Conservation (phyloP, 1,139 yeast genomes). For the Blastobotrys raffinosifermentans region DNA sequence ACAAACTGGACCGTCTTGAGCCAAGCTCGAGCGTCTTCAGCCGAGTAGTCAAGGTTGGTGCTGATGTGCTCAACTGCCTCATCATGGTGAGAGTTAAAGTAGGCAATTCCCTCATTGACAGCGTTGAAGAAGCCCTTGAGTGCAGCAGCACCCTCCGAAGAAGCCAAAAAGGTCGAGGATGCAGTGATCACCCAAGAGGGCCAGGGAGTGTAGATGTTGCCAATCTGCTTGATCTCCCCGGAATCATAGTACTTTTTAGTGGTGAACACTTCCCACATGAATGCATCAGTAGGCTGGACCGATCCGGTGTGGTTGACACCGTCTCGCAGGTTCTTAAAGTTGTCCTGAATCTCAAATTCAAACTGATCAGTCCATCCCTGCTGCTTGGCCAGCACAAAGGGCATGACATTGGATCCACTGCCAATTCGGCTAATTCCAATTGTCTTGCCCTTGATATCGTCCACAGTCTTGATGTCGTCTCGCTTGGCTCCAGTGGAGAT, state of each 20-base stretch:
- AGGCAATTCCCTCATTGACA: constrained; percentile 59
- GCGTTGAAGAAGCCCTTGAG: constrained; percentile 45
- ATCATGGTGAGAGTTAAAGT: constrained; percentile 54
- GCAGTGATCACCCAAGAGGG: constrained; percentile 86
- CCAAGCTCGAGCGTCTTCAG: constrained; percentile 77
- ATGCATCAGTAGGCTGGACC: constrained; percentile 62
- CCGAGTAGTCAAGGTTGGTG: constrained; percentile 64
- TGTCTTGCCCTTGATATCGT: constrained; percentile 52
- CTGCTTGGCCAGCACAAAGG: constrained; percentile 71
- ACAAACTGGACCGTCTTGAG: constrained; percentile 66
- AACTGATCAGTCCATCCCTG: constrained; percentile 39
- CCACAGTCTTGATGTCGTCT: constrained; percentile 43
- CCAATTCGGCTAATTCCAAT: constrained; percentile 90
- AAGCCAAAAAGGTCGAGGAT: constrained; percentile 32
- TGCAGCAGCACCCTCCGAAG: constrained; percentile 25
- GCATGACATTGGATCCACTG: constrained; percentile 87
- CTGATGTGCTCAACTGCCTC: constrained; percentile 65
- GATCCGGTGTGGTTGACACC: constrained; percentile 58
- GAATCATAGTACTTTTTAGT: constrained; percentile 77
- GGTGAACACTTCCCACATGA: constrained; percentile 95
- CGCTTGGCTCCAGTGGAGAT: constrained; percentile 69
- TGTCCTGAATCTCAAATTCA: constrained; percentile 53
- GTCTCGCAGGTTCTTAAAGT: constrained; percentile 68
- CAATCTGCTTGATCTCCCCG: constrained; percentile 73
- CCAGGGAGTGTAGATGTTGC: constrained; percentile 93